Conservation (phyloP, 2,329 filamentous ascomycete species). For the Chaetomiaceae sp. region DNA sequence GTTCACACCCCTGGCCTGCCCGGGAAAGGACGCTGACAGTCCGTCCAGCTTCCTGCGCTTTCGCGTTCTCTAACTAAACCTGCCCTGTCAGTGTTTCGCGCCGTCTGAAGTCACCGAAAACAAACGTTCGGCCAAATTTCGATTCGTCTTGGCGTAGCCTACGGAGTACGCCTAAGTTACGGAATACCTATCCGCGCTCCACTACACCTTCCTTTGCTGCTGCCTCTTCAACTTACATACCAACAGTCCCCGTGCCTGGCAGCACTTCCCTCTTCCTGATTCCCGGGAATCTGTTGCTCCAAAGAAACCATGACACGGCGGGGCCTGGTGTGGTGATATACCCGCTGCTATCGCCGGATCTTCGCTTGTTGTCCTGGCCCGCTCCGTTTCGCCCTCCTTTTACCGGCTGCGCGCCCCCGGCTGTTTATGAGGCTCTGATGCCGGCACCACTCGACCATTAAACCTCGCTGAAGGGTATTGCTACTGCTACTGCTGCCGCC, state of each 20-base stretch:
- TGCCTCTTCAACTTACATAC: neutral
- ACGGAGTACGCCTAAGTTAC: neutral
- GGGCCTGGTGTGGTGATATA: conserved; percentile 17
- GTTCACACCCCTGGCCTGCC: conserved; percentile 9
- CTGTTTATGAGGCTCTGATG: conserved; percentile 24
- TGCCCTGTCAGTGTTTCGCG: neutral
- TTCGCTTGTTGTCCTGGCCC: conserved; percentile 11
- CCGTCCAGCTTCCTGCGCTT: conserved; percentile 6
- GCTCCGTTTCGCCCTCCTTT: conserved; percentile 20
- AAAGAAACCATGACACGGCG: conserved; percentile 17
- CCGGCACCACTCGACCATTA: conserved; percentile 9
- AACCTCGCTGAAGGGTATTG: conserved; percentile 9
- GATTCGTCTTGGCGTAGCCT: conserved; percentile 12
- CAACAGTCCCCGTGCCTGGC: conserved; percentile 11
- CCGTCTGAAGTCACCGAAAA: conserved; percentile 7
- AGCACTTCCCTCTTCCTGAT: conserved; percentile 14
- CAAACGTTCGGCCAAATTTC: conserved; percentile 19
- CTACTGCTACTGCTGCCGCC: no score
- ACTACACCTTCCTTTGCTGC: no score
- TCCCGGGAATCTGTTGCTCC: conserved; percentile 15
- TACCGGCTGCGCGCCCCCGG: conserved; percentile 17
- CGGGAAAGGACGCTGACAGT: conserved; percentile 3
- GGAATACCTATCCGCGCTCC: conserved; percentile 7
- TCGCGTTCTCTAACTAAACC: conserved; percentile 4
- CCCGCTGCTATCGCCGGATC: conserved; percentile 16